A percentile compares a stretch with the other conserved stretches of the same genome.
phyloP scores from a whole-genome alignment of 108 stramenopile species.

The Conticribra guillardii region DNA sequence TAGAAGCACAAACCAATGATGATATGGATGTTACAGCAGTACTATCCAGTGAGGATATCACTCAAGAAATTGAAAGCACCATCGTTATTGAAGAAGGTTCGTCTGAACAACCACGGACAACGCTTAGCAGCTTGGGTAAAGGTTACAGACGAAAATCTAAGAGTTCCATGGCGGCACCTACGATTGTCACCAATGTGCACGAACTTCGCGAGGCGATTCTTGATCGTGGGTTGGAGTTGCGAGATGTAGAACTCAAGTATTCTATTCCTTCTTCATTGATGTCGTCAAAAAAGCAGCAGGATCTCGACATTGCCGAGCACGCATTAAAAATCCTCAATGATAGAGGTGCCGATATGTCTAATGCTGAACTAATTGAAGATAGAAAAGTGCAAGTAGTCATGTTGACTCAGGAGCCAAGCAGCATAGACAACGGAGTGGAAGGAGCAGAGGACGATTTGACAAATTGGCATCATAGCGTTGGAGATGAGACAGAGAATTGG shows the following conservation, averaged over 20 bases:
- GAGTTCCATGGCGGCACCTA: conserved; percentile 19
- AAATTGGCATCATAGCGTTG: no score
- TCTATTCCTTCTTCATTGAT: conserved; percentile 27
- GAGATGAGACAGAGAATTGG: no score
- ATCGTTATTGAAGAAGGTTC: no score
- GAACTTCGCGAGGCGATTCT: conserved; percentile 65
- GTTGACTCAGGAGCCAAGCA: no score
- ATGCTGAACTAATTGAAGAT: not conserved
- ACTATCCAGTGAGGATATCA: no score
- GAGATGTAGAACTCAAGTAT: conserved; percentile 44
- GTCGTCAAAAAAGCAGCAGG: conserved; percentile 8
- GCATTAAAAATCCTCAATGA: not conserved
- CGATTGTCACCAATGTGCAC: conserved; percentile 51
- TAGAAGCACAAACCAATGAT: no score
- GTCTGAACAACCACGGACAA: not conserved
- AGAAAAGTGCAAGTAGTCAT: no score
- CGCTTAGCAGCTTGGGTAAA: not conserved
- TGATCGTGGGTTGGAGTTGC: conserved; percentile 48
- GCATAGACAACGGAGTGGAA: no score
- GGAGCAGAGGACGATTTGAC: no score
- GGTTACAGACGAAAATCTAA: conserved; percentile 6
- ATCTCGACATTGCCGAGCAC: not conserved
- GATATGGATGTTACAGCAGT: no score
- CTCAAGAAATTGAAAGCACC: not conserved
- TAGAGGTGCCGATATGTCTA: not conserved